A percentile compares a stretch with the other conserved stretches of the same genome.
phyloP scores from a whole-genome alignment of 2,329 filamentous ascomycete species.

The Eurotiales sp. region DNA sequence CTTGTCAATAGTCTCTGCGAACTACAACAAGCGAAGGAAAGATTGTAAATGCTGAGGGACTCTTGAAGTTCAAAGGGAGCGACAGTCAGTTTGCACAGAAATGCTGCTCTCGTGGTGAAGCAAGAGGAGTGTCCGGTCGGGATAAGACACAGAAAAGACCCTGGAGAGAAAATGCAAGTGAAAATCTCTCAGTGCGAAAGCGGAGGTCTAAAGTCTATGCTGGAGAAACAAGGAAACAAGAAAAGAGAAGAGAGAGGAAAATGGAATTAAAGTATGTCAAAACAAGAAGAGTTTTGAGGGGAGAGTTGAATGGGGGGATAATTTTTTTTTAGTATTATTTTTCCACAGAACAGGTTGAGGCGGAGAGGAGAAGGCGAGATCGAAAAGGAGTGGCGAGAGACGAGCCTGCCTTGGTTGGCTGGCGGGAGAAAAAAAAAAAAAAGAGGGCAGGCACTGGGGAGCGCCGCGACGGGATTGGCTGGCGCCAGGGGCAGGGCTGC shows the following conservation, averaged over 20 bases:
- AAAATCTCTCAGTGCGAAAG: constrained; percentile 15
- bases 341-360: background rate
- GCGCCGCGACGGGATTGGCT: background rate
- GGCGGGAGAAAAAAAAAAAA: constrained; percentile 5
- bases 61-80: constrained; percentile 18
- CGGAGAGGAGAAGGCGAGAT: background rate
- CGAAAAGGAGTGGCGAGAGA: constrained; percentile 15
- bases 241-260: constrained; percentile 22
- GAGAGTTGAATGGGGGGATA: constrained; percentile 3
- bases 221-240: constrained; percentile 26
- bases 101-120: constrained; percentile 16
- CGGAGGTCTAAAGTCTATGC: constrained; percentile 31
- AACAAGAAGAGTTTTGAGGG: constrained; percentile 13
- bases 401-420: background rate
- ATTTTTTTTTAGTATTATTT: background rate
- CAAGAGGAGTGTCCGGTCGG: constrained; percentile 20
- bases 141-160: constrained; percentile 24
- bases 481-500: background rate
- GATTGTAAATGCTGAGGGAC: background rate
- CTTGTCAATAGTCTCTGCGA: constrained; percentile 3
- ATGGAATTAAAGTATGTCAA: constrained; percentile 15
- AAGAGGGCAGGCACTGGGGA: constrained; percentile 3
- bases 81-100: constrained; percentile 17
- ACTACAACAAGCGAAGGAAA: constrained; percentile 3
- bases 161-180: constrained; percentile 11